Percentiles rank a stretch among this genome's conserved stretches.
Conservation (phyloP, 2,329 filamentous ascomycete genomes). For the Ophiocordyceps australis region DNA sequence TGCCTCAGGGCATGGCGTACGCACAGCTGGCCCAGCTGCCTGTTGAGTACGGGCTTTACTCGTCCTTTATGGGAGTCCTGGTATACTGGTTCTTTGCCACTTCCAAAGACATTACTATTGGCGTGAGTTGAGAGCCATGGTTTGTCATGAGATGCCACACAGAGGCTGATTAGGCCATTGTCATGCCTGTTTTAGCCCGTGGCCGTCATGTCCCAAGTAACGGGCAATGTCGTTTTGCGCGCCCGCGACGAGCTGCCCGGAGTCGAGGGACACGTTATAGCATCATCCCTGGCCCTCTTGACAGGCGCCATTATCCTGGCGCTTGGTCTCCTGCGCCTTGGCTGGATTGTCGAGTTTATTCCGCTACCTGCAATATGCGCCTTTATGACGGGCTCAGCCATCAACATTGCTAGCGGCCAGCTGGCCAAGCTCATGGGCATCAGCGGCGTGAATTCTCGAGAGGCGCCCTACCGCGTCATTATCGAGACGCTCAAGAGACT, state of each 20-base stretch:
- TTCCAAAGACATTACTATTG: slow-evolving; percentile 80
- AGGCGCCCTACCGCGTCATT: slow-evolving; percentile 27
- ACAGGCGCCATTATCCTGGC: slow-evolving; percentile 59
- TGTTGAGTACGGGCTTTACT: slow-evolving; percentile 33
- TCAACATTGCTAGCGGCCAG: slow-evolving; percentile 31
- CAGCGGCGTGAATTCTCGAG: slow-evolving; percentile 27
- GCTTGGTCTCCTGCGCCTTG: slow-evolving; percentile 62
- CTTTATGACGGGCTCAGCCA: slow-evolving; percentile 33
- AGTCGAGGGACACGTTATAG: slow-evolving; percentile 22
- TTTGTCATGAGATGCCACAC: no score
- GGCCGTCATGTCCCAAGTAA: slow-evolving; percentile 32
- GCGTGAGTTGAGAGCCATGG: slow-evolving; percentile 47
- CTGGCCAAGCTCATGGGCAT: slow-evolving; percentile 32
- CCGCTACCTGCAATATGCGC: slow-evolving; percentile 31
- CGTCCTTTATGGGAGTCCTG: slow-evolving; percentile 88
- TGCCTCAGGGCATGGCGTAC: slow-evolving; percentile 37
- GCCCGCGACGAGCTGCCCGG: slow-evolving; percentile 18
- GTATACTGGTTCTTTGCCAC: slow-evolving; percentile 98
- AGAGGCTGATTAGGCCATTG: no score
- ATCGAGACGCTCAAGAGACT: slow-evolving; percentile 30
- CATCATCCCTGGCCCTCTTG: slow-evolving; percentile 52
- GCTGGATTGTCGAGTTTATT: slow-evolving; percentile 46
- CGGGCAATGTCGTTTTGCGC: slow-evolving; percentile 25
- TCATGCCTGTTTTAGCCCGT: slow-evolving; percentile 30
- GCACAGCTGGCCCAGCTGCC: slow-evolving; percentile 26